Conservation (phyloP, 495 filamentous ascomycete genomes). For the Penicillium atrosanguineum region DNA sequence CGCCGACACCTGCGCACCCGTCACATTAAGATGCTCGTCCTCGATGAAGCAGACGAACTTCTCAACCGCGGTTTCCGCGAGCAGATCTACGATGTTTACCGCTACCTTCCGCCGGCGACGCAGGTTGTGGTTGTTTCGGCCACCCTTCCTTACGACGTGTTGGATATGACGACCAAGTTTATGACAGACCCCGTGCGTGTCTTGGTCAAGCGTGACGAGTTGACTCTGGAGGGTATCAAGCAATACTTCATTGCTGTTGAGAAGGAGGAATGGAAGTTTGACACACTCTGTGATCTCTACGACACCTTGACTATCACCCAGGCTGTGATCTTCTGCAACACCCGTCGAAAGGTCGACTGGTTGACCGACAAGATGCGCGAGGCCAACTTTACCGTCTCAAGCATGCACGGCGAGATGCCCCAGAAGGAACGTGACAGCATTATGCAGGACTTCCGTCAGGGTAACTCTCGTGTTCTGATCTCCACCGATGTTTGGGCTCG, state of each 20-base stretch:
- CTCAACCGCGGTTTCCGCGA: constrained; percentile 94
- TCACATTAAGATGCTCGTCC: constrained; percentile 97
- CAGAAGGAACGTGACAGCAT: constrained; percentile 97
- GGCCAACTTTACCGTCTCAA: constrained; percentile 95
- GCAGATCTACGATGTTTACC: constrained; percentile 99
- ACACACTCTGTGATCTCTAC: constrained; percentile 99
- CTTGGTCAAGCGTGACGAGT: constrained; percentile 98
- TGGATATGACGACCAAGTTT: constrained; percentile 99
- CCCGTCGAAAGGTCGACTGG: constrained; percentile 98
- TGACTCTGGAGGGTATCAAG: constrained; percentile 97
- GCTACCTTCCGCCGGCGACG: constrained; percentile 90
- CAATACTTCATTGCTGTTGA: constrained; percentile 99
- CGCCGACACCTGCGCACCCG: constrained; percentile 90
- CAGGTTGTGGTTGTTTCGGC: constrained; percentile 98
- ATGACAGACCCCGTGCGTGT: constrained; percentile 99
- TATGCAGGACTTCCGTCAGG: constrained; percentile 98
- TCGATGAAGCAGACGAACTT: constrained; percentile 95
- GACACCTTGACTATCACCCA: constrained; percentile 99
- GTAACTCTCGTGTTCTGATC: constrained; percentile 95
- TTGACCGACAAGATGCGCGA: constrained; percentile 98
- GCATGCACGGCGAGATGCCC: constrained; percentile 99
- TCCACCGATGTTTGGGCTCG: constrained; percentile 96
- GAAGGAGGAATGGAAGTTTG: constrained; percentile 99
- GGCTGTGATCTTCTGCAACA: constrained; percentile 99
- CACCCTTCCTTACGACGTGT: constrained; percentile 94